Conservation (phyloP, 2,329 filamentous ascomycete genomes). For the Fusarium pilosicola region DNA sequence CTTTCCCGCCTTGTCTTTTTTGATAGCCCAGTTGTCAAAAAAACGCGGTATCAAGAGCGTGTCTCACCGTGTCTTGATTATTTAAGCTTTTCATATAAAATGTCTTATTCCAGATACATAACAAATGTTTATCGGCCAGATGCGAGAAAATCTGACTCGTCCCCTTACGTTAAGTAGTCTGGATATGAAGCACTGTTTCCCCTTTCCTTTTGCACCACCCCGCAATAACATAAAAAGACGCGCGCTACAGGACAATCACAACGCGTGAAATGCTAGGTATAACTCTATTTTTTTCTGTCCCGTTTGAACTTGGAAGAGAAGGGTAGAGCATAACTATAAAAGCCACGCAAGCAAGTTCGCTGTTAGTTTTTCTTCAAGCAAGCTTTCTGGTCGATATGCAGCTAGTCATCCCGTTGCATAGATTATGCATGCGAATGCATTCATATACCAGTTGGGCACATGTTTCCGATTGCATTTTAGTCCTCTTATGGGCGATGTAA, state of each 20-base stretch:
- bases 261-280: slow-evolving; percentile 27
- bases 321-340: background rate
- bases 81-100: slow-evolving; percentile 22
- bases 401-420: slow-evolving; percentile 25
- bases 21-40: background rate
- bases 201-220: slow-evolving; percentile 31
- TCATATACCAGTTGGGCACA: background rate
- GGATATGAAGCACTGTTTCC: slow-evolving; percentile 19
- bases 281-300: slow-evolving; percentile 12
- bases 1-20: slow-evolving; percentile 32
- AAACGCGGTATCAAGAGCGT: slow-evolving; percentile 20
- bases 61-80: slow-evolving; percentile 22
- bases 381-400: slow-evolving; percentile 4
- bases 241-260: slow-evolving; percentile 25
- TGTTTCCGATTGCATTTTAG: slow-evolving; percentile 9
- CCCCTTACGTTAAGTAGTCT: slow-evolving; percentile 23
- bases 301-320: background rate
- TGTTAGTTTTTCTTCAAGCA: background rate
- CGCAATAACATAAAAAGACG: slow-evolving; percentile 37
- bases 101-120: slow-evolving; percentile 15
- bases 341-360: background rate
- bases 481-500: background rate
- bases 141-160: slow-evolving; percentile 27
- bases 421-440: slow-evolving; percentile 23
- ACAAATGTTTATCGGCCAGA: slow-evolving; percentile 9